Base-by-base conservation (phyloP, 2,329 filamentous ascomycete species). In the Talaromyces sp. region DNA sequence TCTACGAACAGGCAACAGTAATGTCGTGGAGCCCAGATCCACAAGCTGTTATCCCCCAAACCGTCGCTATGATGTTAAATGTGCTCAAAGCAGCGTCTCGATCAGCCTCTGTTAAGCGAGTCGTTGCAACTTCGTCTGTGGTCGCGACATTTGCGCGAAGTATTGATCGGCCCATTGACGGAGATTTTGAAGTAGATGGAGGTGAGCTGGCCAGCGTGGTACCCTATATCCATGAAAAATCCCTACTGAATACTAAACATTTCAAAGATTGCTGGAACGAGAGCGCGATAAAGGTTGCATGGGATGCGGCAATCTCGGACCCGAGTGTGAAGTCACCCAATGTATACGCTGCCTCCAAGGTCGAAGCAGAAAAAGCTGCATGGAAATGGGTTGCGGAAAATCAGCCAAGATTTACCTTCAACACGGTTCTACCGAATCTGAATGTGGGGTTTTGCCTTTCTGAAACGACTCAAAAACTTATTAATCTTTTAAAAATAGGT, bases 301-400 rank as follows among this genome's bases (percentile, higher is more conserved):
- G 57, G 57, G 57, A 55, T 26, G 60, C 71, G 8, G 10, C 9
- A 38, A 38, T 38, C 13, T 10, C 66, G 68, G 43, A 64, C 71
- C 24, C 70, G 71, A 9, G 71, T 72, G 46, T 69, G 24, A 55
- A 49, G 19, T 49, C 49, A 2, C 6, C 38, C 3, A 8, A 32
- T 27, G 51, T 79, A 2, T 82, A 83, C 62, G 71, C 70, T 1
- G 80, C 79, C 1, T 73, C 73, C 61, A 82, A 82, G 66, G 75
- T 72, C 0, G 72, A 77, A 61, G 73, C 72, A 1, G 80, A 82
- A 68, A 75, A 75, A 54, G 77, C 73, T 4, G 66, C 78, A 43
- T 80, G 78, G 76, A 73, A 75, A 46, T 81, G 75, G 63, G 67
- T 79, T 46, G 66, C 72, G 43, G 73, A 79, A 54, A 71, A 75